phyloP scores from a whole-genome alignment of 768 basidiomycete genomes.

The Holtermanniella nyarrowii region DNA sequence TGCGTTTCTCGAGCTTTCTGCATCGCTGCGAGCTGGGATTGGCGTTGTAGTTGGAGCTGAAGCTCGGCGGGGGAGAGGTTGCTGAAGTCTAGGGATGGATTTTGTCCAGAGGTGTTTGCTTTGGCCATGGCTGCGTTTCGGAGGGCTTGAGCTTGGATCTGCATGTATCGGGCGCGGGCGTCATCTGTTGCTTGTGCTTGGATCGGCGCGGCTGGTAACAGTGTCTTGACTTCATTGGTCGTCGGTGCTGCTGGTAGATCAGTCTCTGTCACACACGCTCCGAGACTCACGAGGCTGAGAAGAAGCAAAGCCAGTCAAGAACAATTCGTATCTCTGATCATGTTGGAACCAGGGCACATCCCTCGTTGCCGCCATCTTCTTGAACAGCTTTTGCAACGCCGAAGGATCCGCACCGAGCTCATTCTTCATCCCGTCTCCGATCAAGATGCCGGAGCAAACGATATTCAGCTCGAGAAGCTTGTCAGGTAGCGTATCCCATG shows the following conservation, averaged over 20 bases:
- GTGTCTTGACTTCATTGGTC: no score
- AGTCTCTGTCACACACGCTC: no score
- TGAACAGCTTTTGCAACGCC: no score
- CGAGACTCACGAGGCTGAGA: not conserved
- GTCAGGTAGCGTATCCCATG: not conserved
- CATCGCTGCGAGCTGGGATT: no score
- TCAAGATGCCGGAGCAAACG: not conserved
- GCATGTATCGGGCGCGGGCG: not conserved
- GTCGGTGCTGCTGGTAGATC: no score
- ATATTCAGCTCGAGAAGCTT: not conserved
- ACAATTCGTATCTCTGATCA: not conserved
- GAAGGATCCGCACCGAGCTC: no score
- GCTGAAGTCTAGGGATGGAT: not conserved
- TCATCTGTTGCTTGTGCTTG: not conserved
- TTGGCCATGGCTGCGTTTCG: not conserved
- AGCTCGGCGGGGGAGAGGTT: not conserved
- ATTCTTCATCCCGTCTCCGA: no score
- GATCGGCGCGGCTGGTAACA: no score
- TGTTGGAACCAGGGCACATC: not conserved
- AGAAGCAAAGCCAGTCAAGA: not conserved
- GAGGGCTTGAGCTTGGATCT: not conserved
- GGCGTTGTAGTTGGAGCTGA: not conserved
- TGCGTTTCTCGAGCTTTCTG: not conserved
- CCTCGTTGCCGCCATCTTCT: not conserved
- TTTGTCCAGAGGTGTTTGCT: not conserved